Conservation (phyloP, 1,139 yeast species). For the Diutina catenulata region DNA sequence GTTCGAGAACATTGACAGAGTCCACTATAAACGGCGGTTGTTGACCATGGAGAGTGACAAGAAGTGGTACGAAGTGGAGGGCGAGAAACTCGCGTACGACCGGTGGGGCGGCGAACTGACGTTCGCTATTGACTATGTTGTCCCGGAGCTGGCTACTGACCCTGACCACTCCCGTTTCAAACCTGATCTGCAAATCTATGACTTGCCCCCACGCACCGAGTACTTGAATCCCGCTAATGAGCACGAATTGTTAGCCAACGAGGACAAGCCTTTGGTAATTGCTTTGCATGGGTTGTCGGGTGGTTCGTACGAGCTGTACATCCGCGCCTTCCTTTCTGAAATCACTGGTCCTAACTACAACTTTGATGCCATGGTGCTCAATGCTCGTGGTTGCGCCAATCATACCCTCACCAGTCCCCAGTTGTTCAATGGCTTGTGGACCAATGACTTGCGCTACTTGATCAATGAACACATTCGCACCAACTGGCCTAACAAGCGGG, state of each 20-base stretch:
- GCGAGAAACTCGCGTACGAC: slow-evolving; percentile 25
- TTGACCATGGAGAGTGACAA: slow-evolving; percentile 19
- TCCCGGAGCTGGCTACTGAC: not conserved
- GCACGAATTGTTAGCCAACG: slow-evolving; percentile 20
- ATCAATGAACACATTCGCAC: slow-evolving; percentile 33
- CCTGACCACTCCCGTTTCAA: slow-evolving; percentile 10
- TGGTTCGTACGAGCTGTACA: slow-evolving; percentile 49
- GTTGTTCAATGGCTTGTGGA: slow-evolving; percentile 49
- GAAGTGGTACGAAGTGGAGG: slow-evolving; percentile 17
- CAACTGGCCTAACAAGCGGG: slow-evolving; percentile 38
- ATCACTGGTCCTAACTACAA: slow-evolving; percentile 19
- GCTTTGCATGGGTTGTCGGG: slow-evolving; percentile 53
- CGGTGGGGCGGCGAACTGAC: slow-evolving; percentile 31
- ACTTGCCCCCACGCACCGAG: slow-evolving; percentile 33
- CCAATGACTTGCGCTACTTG: slow-evolving; percentile 46
- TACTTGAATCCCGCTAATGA: slow-evolving; percentile 26
- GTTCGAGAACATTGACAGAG: slow-evolving; percentile 23
- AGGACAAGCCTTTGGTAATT: slow-evolving; percentile 34
- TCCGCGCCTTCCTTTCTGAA: slow-evolving; percentile 30
- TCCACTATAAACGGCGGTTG: slow-evolving; percentile 27
- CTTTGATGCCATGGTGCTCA: slow-evolving; percentile 44
- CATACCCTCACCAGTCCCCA: slow-evolving; percentile 48
- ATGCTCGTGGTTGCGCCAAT: slow-evolving; percentile 51
- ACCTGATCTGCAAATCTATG: slow-evolving; percentile 24
- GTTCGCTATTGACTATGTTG: slow-evolving; percentile 10